phyloP scores from a whole-genome alignment of 495 filamentous ascomycete species.

The Annulohypoxylon stygium region DNA sequence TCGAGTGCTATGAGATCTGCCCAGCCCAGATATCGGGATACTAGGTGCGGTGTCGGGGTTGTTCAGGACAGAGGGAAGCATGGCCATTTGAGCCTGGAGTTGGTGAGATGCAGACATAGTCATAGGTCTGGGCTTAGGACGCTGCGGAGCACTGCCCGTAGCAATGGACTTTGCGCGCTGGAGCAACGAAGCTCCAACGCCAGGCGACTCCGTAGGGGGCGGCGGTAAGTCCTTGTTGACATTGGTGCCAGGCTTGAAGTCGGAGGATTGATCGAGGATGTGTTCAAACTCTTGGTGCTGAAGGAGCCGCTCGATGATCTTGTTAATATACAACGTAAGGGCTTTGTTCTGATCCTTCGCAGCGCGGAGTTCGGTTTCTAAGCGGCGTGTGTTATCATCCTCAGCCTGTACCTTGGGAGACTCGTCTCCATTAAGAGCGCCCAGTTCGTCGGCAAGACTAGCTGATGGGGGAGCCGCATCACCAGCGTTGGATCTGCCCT shows the following conservation, averaged over 20 bases:
- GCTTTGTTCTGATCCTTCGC: conserved; percentile 97
- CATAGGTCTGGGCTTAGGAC: conserved; percentile 67
- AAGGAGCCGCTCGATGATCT: conserved; percentile 93
- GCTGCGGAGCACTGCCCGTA: conserved; percentile 52
- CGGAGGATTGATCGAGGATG: conserved; percentile 83
- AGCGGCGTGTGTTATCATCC: conserved; percentile 70
- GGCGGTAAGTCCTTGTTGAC: conserved; percentile 89
- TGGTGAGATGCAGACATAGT: conserved; percentile 69
- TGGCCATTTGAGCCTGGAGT: conserved; percentile 43
- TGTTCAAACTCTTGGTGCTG: conserved; percentile 95
- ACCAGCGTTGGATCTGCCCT: conserved; percentile 59
- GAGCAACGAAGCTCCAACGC: conserved; percentile 69
- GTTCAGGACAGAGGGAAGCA: conserved; percentile 57
- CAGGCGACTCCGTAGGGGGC: conserved; percentile 72
- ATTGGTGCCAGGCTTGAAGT: conserved; percentile 66
- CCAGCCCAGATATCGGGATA: conserved; percentile 74
- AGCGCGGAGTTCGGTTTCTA: conserved; percentile 83
- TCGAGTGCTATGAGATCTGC: conserved; percentile 72
- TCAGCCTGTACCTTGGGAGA: conserved; percentile 65
- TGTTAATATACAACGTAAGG: conserved; percentile 96
- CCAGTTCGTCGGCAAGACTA: conserved; percentile 90
- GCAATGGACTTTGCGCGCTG: conserved; percentile 84
- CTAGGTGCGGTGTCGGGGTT: conserved; percentile 86
- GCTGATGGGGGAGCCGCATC: conserved; percentile 63
- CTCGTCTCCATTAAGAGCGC: conserved; percentile 57